Conservation (phyloP, 768 basidiomycete species). For the Kockovaella imperatae region DNA sequence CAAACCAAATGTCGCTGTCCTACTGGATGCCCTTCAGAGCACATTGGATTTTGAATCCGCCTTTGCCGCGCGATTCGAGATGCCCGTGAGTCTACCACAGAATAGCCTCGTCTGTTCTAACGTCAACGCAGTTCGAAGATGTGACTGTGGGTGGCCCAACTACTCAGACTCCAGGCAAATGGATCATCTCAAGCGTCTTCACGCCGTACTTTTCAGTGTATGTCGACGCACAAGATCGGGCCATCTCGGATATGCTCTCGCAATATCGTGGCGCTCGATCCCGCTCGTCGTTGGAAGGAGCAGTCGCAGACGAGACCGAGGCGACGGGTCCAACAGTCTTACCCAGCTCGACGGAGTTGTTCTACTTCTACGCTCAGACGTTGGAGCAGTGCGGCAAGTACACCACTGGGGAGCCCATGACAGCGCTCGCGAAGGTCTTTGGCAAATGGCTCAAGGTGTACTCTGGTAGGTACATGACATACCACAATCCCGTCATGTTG, state of each 20-base stretch:
- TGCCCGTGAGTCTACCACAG: conserved; percentile 54
- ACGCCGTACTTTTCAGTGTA: conserved; percentile 88
- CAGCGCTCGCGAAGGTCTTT: conserved; percentile 70
- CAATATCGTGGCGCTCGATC: conserved; percentile 61
- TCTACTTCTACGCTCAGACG: conserved; percentile 93
- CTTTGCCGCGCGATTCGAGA: conserved; percentile 73
- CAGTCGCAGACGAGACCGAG: conserved; percentile 46
- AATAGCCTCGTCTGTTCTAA: no score
- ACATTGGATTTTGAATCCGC: conserved; percentile 79
- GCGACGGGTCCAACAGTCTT: conserved; percentile 59
- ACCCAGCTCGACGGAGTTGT: conserved; percentile 89
- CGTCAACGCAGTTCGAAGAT: conserved; percentile 44
- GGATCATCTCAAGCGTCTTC: conserved; percentile 77
- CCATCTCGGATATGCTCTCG: conserved; percentile 81
- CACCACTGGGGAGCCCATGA: conserved; percentile 73
- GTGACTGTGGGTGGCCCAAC: conserved; percentile 16
- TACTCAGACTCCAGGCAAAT: conserved; percentile 30
- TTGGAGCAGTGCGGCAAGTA: conserved; percentile 89
- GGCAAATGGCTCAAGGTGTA: conserved; percentile 93
- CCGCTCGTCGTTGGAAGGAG: conserved; percentile 60
- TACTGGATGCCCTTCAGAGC: conserved; percentile 79
- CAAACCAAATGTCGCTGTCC: conserved; percentile 61
- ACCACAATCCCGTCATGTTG: conserved; percentile 10
- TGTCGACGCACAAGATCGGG: conserved; percentile 94
- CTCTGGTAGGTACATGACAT: conserved; percentile 56